Conservation (phyloP, 805 yeast genomes). For the Cyberlindnera xylosilytica region DNA sequence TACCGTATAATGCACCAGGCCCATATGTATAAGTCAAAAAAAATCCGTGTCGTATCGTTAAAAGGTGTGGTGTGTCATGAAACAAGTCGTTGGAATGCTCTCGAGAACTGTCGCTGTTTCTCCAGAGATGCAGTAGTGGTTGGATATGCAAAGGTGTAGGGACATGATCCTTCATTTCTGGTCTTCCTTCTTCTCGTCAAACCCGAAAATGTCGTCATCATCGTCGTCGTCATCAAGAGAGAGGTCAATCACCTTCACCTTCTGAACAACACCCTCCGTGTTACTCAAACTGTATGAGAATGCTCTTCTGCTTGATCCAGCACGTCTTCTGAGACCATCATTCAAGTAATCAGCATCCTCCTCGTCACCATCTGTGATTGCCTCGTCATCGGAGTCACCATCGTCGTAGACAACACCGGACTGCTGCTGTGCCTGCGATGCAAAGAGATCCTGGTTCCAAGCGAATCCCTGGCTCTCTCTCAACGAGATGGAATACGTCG, state of each 20-base stretch:
- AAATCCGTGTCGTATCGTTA: too few relatives aligned
- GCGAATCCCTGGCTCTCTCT: slow-evolving; percentile 70
- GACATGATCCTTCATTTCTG: too few relatives aligned
- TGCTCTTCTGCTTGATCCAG: slow-evolving; percentile 16
- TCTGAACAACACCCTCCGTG: slow-evolving; percentile 16
- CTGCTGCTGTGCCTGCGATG: slow-evolving; percentile 63
- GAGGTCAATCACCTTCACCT: slow-evolving; percentile 25
- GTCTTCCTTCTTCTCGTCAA: neutral
- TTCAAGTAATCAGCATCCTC: slow-evolving; percentile 6
- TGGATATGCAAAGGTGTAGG: too few relatives aligned
- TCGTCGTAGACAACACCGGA: slow-evolving; percentile 35
- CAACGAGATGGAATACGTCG: slow-evolving; percentile 43
- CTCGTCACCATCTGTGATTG: slow-evolving; percentile 4
- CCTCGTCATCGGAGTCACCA: slow-evolving; percentile 11
- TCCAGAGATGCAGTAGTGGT: too few relatives aligned
- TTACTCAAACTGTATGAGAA: slow-evolving; percentile 18
- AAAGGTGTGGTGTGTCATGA: too few relatives aligned
- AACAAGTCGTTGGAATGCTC: too few relatives aligned
- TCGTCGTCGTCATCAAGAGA: slow-evolving; percentile 21
- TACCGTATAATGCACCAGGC: neutral
- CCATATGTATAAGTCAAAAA: neutral
- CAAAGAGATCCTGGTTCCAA: slow-evolving; percentile 77
- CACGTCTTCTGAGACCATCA: slow-evolving; percentile 1
- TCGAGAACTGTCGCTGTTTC: too few relatives aligned
- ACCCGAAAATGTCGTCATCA: neutral